Evolutionary conservation across 768 basidiomycete genomes (phyloP).

Genomic region (Podaxis sp.): DNA sequence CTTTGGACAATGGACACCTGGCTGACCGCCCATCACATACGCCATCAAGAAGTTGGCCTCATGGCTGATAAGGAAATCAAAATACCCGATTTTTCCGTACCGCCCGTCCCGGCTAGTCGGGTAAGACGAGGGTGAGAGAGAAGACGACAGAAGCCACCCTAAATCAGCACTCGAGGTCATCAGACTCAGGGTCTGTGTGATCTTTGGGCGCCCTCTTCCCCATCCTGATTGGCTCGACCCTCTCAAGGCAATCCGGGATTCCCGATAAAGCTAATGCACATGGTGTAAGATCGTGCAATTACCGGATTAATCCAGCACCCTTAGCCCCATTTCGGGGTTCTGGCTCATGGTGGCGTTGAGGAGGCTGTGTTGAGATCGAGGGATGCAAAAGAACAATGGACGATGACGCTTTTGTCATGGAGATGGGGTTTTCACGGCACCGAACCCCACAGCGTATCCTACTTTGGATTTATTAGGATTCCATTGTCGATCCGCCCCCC

Average conservation of each 20-base stretch:
- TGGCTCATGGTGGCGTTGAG: conserved; percentile 4
- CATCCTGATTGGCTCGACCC: background rate
- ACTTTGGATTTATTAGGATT: conserved; percentile 10
- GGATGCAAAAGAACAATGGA: conserved; percentile 1
- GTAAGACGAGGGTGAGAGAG: conserved; percentile 6
- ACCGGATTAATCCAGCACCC: background rate
- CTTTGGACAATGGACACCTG: background rate
- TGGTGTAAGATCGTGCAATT: background rate
- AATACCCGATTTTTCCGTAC: conserved; percentile 17
- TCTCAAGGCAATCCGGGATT: conserved; percentile 13
- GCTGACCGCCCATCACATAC: conserved; percentile 12
- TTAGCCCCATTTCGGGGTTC: conserved; percentile 9
- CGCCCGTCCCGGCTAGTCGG: conserved; percentile 13
- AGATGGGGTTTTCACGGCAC: conserved; percentile 10
- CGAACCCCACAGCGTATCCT: conserved; percentile 5
- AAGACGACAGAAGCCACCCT: conserved; percentile 8
- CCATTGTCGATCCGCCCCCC: background rate
- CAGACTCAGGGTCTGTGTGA: conserved; percentile 14
- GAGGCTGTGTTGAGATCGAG: conserved; percentile 15
- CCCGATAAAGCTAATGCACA: conserved; percentile 5
- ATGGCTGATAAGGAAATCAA: conserved; percentile 13
- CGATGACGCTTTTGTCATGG: conserved; percentile 11
- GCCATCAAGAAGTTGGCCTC: conserved; percentile 6
- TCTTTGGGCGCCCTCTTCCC: conserved; percentile 5
- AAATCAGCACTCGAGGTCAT: conserved; percentile 13